Percentiles rank a stretch among this genome's conserved stretches.
phyloP scores from a whole-genome alignment of 768 basidiomycete species.

The Psilocybe cyanescens region DNA sequence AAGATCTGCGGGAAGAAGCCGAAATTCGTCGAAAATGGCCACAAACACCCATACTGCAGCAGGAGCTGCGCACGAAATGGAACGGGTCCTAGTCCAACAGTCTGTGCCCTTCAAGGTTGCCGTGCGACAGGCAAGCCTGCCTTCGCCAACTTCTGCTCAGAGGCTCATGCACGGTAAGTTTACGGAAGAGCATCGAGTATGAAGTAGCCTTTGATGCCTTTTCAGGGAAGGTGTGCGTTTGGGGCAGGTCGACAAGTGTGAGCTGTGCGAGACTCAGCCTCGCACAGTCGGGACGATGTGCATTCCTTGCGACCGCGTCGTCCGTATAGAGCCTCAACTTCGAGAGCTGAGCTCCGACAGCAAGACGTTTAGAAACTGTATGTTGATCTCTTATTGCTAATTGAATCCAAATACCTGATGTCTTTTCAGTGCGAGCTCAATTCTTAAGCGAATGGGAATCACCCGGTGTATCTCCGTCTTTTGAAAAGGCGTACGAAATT shows the following conservation, averaged over 20 bases:
- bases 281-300: constrained; percentile 50
- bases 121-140: constrained; percentile 52
- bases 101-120: constrained; percentile 56
- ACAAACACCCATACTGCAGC: constrained; percentile 62
- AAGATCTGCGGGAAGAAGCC: constrained; percentile 64
- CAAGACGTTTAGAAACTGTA: constrained; percentile 56
- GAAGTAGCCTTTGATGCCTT: background rate
- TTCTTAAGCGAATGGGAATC: constrained; percentile 63
- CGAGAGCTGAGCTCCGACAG: constrained; percentile 51
- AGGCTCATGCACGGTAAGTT: constrained; percentile 59
- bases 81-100: constrained; percentile 37
- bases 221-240: constrained; percentile 55
- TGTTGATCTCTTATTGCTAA: constrained; percentile 19
- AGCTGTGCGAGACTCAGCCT: constrained; percentile 51
- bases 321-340: constrained; percentile 44
- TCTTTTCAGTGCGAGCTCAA: constrained; percentile 42
- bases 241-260: constrained; percentile 53
- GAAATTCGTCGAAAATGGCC: constrained; percentile 65
- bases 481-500: constrained; percentile 64
- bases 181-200: background rate
- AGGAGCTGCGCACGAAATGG: constrained; percentile 60
- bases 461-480: constrained; percentile 35
- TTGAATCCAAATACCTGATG: constrained; percentile 6
- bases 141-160: constrained; percentile 60
- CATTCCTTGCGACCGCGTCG: constrained; percentile 51